phyloP scores from a whole-genome alignment of 2,329 filamentous ascomycete genomes.

The Alternaria novae-zelandiae region DNA sequence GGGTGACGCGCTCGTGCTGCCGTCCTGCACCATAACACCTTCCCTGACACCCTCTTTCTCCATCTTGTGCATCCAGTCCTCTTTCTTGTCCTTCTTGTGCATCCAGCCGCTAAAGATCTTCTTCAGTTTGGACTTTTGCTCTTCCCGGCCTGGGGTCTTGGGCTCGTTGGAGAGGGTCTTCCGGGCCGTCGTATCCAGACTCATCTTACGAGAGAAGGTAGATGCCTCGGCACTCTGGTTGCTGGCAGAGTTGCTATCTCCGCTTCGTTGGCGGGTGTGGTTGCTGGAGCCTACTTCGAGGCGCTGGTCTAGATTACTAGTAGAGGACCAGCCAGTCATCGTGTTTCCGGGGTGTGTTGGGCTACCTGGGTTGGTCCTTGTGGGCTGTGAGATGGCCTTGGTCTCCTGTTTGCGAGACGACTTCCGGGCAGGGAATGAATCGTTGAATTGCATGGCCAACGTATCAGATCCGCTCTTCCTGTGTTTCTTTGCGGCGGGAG shows the following conservation, averaged over 20 bases:
- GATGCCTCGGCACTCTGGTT: conserved; percentile 35
- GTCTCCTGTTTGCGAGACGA: conserved; percentile 20
- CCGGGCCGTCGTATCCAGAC: conserved; percentile 27
- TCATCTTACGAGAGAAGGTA: conserved; percentile 45
- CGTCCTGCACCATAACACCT: conserved; percentile 46
- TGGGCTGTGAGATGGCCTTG: conserved; percentile 13
- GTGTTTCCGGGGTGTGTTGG: conserved; percentile 18
- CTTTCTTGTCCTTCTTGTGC: conserved; percentile 46
- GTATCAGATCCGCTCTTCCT: conserved; percentile 41
- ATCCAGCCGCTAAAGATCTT: conserved; percentile 46
- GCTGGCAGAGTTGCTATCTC: conserved; percentile 19
- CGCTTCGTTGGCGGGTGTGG: conserved; percentile 24
- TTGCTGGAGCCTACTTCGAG: conserved; percentile 18
- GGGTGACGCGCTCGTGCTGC: conserved; percentile 30
- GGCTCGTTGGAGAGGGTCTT: conserved; percentile 18
- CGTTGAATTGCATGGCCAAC: conserved; percentile 31
- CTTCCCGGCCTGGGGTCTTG: conserved; percentile 28
- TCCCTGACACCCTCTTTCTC: conserved; percentile 50
- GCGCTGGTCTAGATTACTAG: conserved; percentile 28
- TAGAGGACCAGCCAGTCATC: conserved; percentile 36
- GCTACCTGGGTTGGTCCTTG: conserved; percentile 17
- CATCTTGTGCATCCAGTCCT: conserved; percentile 52
- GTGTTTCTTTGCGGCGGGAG: conserved; percentile 35
- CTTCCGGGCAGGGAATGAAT: conserved; percentile 22
- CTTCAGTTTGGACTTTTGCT: conserved; percentile 43